These are phyloP conservation scores for Candida pseudofarinosa DNA, from an alignment of 805 yeast genomes.

Conservation along the genomic window DNA sequence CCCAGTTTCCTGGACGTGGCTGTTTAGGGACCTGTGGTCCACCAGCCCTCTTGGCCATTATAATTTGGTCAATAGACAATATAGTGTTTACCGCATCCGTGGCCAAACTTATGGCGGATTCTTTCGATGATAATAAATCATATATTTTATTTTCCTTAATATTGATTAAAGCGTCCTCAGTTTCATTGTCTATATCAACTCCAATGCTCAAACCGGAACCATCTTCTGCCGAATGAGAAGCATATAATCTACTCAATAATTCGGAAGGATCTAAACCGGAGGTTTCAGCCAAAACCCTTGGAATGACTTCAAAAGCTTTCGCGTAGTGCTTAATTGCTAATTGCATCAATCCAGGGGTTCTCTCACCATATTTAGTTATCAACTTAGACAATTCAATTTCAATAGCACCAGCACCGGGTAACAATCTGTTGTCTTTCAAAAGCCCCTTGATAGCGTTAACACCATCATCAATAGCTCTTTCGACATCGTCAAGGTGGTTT, in stretches of 20 bases:
- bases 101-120: slow-evolving; percentile 86
- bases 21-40: slow-evolving; percentile 83
- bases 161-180: slow-evolving; percentile 63
- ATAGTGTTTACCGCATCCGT: slow-evolving; percentile 93
- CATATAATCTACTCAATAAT: slow-evolving; percentile 82
- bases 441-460: slow-evolving; percentile 88
- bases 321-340: slow-evolving; percentile 93
- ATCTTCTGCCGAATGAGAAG: slow-evolving; percentile 66
- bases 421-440: slow-evolving; percentile 68
- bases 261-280: slow-evolving; percentile 90
- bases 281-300: slow-evolving; percentile 89
- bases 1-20: slow-evolving; percentile 94
- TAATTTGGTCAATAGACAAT: slow-evolving; percentile 90
- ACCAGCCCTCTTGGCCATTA: slow-evolving; percentile 98
- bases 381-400: slow-evolving; percentile 84
- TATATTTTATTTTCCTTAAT: slow-evolving; percentile 64
- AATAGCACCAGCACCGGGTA: slow-evolving; percentile 96
- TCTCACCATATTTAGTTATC: slow-evolving; percentile 83
- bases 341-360: slow-evolving; percentile 88
- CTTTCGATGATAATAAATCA: slow-evolving; percentile 77
- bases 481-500: slow-evolving; percentile 88
- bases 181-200: slow-evolving; percentile 65
- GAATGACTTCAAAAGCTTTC: slow-evolving; percentile 90
- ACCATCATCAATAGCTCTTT: slow-evolving; percentile 97
- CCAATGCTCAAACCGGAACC: slow-evolving; percentile 46